Conservation (phyloP, 192 early-diverging fungal species). For the Thoreauomyces humboldtii region DNA sequence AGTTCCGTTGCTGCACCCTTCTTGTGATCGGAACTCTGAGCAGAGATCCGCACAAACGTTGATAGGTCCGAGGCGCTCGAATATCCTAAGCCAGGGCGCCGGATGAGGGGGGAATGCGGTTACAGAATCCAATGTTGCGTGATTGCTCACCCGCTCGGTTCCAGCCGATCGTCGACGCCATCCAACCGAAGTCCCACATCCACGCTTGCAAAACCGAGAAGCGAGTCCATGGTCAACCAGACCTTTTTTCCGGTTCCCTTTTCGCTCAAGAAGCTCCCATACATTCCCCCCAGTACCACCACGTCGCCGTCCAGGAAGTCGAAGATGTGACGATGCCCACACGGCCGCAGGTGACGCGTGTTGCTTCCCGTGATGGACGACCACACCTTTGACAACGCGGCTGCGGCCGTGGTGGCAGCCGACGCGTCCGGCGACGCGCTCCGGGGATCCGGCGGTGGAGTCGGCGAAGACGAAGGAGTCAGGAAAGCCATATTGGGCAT, state of each 20-base stretch:
- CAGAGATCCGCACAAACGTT: slow-evolving; percentile 33
- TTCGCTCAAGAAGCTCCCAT: slow-evolving; percentile 24
- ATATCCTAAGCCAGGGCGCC: too few relatives aligned
- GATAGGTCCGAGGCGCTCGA: slow-evolving; percentile 32
- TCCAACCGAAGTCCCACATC: slow-evolving; percentile 17
- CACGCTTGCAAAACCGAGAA: slow-evolving; percentile 12
- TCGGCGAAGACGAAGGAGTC: too few relatives aligned
- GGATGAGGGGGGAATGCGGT: too few relatives aligned
- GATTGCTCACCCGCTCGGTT: slow-evolving; percentile 25
- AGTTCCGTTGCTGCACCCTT: slow-evolving; percentile 18
- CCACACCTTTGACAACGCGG: slow-evolving; percentile 14
- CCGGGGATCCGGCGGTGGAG: not conserved
- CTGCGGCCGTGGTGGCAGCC: slow-evolving; percentile 12
- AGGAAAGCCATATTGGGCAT: slow-evolving; percentile 5
- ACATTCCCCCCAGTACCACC: slow-evolving; percentile 31
- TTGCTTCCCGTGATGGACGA: slow-evolving; percentile 3
- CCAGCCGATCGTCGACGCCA: slow-evolving; percentile 24
- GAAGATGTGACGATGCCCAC: slow-evolving; percentile 29
- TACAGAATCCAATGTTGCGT: not conserved
- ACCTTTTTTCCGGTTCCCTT: slow-evolving; percentile 13
- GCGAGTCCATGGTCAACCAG: slow-evolving; percentile 29
- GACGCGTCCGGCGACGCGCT: not conserved
- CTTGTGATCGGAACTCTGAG: slow-evolving; percentile 12
- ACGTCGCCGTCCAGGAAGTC: slow-evolving; percentile 31
- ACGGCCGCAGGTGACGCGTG: slow-evolving; percentile 5